phyloP scores from a whole-genome alignment of 306 rosid genomes.

The Cucurbita pepo region DNA sequence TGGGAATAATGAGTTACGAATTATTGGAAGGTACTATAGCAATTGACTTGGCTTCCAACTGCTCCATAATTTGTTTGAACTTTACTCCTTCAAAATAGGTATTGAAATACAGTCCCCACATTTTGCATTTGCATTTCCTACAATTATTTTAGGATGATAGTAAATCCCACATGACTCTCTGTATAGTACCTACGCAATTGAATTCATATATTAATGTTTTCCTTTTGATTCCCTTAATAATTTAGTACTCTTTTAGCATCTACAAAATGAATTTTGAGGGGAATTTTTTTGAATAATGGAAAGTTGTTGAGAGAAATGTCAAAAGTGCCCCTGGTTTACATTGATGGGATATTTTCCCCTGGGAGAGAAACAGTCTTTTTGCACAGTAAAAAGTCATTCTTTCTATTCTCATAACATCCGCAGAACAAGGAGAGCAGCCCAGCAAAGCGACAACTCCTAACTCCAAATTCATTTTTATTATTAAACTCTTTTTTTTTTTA shows the following conservation, averaged over 20 bases:
- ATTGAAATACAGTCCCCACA: not conserved
- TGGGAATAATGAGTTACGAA: not conserved
- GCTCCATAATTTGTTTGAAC: not conserved
- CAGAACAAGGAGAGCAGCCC: not conserved
- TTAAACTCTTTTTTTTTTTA: not conserved
- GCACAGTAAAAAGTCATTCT: not conserved
- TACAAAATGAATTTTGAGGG: not conserved
- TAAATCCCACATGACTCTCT: no score
- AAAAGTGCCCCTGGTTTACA: not conserved
- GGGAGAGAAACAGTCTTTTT: not conserved
- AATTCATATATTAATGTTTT: not conserved
- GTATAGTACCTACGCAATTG: not conserved
- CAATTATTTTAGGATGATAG: no score
- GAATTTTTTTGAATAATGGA: not conserved
- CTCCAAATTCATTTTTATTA: not conserved
- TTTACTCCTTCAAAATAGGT: not conserved
- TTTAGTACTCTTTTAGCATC: no score
- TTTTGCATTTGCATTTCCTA: not conserved
- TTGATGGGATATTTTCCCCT: not conserved
- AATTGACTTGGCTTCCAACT: not conserved
- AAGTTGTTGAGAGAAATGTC: not conserved
- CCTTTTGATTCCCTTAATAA: not conserved
- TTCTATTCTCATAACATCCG: not conserved
- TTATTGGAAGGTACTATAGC: not conserved
- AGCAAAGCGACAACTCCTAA: not conserved